Percentiles rank a stretch among this genome's conserved stretches.
Evolutionary conservation across 805 yeast species (phyloP).

Genomic region (Candida rishiriensis): DNA sequence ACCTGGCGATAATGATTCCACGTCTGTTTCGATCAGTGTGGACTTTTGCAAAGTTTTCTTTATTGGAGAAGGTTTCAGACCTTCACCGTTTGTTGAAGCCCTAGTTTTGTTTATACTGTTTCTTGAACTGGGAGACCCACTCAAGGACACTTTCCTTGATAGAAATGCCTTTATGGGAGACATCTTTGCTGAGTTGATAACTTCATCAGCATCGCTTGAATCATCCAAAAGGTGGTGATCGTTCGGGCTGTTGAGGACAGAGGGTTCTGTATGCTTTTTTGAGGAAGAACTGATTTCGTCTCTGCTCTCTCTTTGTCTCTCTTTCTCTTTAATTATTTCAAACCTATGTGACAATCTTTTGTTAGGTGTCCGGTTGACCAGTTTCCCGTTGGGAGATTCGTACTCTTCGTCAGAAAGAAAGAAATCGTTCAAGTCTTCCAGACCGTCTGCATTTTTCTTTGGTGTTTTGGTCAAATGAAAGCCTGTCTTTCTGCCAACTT

Average conservation of each 20-base stretch:
- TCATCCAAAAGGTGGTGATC: conserved; percentile 4
- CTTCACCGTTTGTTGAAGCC: not conserved
- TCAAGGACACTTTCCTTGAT: conserved; percentile 14
- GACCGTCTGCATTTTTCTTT: conserved; percentile 51
- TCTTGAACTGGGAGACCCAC: conserved; percentile 14
- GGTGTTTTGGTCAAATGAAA: conserved; percentile 33
- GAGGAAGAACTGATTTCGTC: not conserved
- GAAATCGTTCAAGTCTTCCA: conserved; percentile 69
- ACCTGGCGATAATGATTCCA: no score
- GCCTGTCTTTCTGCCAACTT: conserved; percentile 65
- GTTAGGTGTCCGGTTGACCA: conserved; percentile 10
- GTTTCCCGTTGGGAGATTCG: conserved; percentile 18
- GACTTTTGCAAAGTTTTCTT: conserved; percentile 5
- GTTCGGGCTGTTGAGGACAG: no score
- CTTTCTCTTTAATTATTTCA: conserved; percentile 12
- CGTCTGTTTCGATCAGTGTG: no score
- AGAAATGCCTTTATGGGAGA: conserved; percentile 3
- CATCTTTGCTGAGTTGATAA: conserved; percentile 25
- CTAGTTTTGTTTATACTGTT: not conserved
- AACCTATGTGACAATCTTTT: conserved; percentile 13
- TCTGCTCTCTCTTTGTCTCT: conserved; percentile 2
- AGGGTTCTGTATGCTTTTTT: conserved; percentile 2
- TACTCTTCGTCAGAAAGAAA: conserved; percentile 48
- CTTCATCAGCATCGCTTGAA: conserved; percentile 25
- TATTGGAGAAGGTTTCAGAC: conserved; percentile 20